Conservation (phyloP, 2,329 filamentous ascomycete species). For the Trichoderma sp. region DNA sequence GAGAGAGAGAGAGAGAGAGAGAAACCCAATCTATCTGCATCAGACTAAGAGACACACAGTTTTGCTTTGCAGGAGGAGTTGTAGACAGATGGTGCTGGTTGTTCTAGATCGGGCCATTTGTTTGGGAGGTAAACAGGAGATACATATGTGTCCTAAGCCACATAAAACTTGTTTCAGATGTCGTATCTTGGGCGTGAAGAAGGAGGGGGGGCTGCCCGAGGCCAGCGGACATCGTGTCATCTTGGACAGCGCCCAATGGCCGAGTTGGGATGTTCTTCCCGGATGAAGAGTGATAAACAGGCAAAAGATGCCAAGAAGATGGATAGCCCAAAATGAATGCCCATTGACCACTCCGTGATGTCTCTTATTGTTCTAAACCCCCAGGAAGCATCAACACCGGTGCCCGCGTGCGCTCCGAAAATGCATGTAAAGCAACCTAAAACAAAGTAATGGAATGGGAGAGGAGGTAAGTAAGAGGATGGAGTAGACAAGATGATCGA, state of each 20-base stretch:
- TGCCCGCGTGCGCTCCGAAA: slow-evolving; percentile 10
- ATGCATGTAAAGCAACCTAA: neutral
- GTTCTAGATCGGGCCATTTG: slow-evolving; percentile 7
- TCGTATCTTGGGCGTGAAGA: neutral
- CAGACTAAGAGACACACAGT: neutral
- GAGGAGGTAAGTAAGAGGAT: neutral
- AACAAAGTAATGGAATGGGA: neutral
- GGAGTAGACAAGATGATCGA: neutral
- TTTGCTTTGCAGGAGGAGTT: slow-evolving; percentile 11
- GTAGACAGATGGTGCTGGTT: slow-evolving; percentile 16
- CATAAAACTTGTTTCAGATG: neutral
- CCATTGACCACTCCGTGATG: neutral
- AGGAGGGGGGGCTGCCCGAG: neutral
- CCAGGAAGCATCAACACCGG: slow-evolving; percentile 13
- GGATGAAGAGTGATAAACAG: neutral
- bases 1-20: neutral
- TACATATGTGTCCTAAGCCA: neutral
- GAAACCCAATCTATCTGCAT: slow-evolving; percentile 17
- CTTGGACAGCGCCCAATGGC: neutral
- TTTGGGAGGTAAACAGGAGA: neutral
- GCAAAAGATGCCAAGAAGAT: neutral
- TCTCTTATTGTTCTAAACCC: slow-evolving; percentile 12
- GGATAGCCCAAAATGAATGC: neutral
- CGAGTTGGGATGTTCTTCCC: neutral
- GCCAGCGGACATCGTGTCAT: neutral